These are phyloP conservation scores for Talaromyces liani DNA, from an alignment of 495 filamentous ascomycete genomes.

Conservation along the genomic window DNA sequence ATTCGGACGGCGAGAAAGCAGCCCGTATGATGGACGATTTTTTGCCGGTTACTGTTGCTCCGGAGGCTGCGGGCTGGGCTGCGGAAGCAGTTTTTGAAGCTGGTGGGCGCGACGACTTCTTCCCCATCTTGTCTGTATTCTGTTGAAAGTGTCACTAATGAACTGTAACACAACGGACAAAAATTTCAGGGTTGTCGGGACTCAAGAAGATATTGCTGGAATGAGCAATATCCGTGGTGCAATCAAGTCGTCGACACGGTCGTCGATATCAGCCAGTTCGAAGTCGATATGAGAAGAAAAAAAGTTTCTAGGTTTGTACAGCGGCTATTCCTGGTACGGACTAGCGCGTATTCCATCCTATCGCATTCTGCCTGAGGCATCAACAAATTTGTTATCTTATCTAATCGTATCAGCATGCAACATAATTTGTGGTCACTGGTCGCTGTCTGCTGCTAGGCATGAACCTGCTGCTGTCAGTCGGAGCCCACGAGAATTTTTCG, in stretches of 20 bases:
- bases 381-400: background rate
- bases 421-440: background rate
- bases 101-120: conserved; percentile 39
- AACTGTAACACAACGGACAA: background rate
- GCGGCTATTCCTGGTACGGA: background rate
- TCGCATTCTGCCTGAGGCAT: background rate
- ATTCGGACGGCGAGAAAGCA: conserved; percentile 48
- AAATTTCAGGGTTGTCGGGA: background rate
- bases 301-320: conserved; percentile 5
- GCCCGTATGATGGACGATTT: conserved; percentile 45
- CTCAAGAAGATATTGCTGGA: background rate
- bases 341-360: background rate
- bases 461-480: background rate
- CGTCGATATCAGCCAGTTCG: background rate
- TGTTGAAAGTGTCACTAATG: conserved; percentile 6
- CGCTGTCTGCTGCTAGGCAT: too few species aligned
- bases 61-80: conserved; percentile 33
- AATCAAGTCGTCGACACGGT: background rate
- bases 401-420: background rate
- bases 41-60: conserved; percentile 27
- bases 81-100: conserved; percentile 41
- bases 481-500: background rate
- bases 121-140: conserved; percentile 35
- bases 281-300: background rate
- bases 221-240: background rate